Conservation (phyloP, 2,329 filamentous ascomycete species). For the Verticillium tricorpus region DNA sequence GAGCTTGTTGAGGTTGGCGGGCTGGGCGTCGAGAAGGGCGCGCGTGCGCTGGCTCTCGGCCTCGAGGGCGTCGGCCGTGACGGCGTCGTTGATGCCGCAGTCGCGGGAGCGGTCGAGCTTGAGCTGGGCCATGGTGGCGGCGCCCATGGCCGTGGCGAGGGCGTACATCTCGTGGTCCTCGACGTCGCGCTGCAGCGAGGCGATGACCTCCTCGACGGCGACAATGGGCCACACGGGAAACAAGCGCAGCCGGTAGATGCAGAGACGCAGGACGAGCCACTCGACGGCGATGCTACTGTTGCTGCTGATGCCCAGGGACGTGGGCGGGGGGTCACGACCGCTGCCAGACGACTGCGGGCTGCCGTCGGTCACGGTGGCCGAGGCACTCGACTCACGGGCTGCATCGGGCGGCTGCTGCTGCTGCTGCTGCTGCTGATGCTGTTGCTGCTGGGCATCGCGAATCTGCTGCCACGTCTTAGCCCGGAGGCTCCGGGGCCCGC, state of each 20-base stretch:
- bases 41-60: slow-evolving; percentile 28
- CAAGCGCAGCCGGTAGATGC: slow-evolving; percentile 43
- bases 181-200: slow-evolving; percentile 26
- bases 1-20: slow-evolving; percentile 33
- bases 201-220: slow-evolving; percentile 36
- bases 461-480: slow-evolving; percentile 40
- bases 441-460: slow-evolving; percentile 20
- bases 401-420: slow-evolving; percentile 1
- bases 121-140: slow-evolving; percentile 44
- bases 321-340: background rate
- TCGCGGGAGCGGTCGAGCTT: slow-evolving; percentile 29
- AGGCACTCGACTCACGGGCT: background rate
- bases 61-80: slow-evolving; percentile 27
- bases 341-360: background rate
- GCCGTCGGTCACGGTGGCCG: background rate
- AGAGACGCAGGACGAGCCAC: slow-evolving; percentile 23
- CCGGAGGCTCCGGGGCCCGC: slow-evolving; percentile 41
- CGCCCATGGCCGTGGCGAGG: slow-evolving; percentile 40
- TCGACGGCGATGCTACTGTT: slow-evolving; percentile 6
- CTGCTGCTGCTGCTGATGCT: background rate
- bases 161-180: slow-evolving; percentile 29
- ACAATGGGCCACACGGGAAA: slow-evolving; percentile 50
- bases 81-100: slow-evolving; percentile 22
- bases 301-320: background rate
- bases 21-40: slow-evolving; percentile 20